Evolutionary conservation across 2,329 filamentous ascomycete genomes (phyloP).

Genomic region (Claviceps maximensis): DNA sequence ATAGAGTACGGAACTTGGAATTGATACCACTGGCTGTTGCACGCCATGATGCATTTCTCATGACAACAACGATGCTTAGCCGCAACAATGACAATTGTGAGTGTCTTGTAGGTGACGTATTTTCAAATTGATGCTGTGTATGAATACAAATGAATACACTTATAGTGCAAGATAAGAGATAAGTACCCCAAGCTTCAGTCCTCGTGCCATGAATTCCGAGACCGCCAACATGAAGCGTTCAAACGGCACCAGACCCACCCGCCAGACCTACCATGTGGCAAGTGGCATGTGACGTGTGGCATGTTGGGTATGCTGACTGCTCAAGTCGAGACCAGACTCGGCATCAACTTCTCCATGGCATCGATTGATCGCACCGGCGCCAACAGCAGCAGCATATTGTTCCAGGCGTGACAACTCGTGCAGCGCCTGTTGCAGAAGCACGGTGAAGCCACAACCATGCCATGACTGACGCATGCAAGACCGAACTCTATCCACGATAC

Average conservation of each 20-base stretch:
- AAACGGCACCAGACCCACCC: no score
- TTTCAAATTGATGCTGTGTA: no score
- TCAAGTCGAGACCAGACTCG: no score
- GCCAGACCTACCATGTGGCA: no score
- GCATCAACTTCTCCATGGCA: not conserved
- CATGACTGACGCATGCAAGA: slow-evolving; percentile 32
- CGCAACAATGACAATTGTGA: no score
- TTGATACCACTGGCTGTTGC: not conserved
- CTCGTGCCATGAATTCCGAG: no score
- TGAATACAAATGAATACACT: no score
- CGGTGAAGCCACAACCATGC: slow-evolving; percentile 23
- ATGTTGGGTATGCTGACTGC: not conserved
- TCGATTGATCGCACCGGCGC: not conserved
- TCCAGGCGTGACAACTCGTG: not conserved
- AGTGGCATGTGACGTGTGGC: no score
- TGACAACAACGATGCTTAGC: not conserved
- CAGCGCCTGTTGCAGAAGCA: not conserved
- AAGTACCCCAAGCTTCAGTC: no score
- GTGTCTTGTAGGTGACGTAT: no score
- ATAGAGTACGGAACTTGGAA: not conserved
- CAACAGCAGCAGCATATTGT: not conserved
- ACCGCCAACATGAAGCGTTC: no score
- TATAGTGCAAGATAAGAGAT: no score
- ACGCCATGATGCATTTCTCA: not conserved
- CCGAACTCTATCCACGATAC: slow-evolving; percentile 44